Percentiles rank a stretch among this genome's conserved stretches.
Conservation (phyloP, 192 early-diverging fungal species). For the Coemansia sp. region DNA sequence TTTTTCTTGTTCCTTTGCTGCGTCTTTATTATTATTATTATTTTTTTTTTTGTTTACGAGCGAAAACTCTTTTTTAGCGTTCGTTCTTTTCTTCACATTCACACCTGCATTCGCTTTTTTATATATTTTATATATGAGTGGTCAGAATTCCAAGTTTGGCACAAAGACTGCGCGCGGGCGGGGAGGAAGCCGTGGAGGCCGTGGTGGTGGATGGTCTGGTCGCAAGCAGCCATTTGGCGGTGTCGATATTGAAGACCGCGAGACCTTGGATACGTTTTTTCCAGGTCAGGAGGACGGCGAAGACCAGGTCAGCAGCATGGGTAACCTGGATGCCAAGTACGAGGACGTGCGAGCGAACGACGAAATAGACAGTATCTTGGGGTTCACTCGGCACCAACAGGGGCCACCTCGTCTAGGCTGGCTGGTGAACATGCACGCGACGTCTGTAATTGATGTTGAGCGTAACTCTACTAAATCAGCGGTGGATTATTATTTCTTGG, state of each 20-base stretch:
- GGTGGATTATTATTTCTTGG: conserved; percentile 92
- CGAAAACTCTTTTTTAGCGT: no score
- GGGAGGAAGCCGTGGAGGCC: conserved; percentile 23
- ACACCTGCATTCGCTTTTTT: background rate
- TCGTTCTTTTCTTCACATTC: conserved; percentile 1
- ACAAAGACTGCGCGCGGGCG: conserved; percentile 27
- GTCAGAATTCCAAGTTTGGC: conserved; percentile 32
- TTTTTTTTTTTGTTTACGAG: background rate
- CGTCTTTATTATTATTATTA: conserved; percentile 3
- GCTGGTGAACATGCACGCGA: conserved; percentile 95
- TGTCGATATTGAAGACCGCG: background rate
- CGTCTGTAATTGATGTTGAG: conserved; percentile 66
- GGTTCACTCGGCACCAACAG: conserved; percentile 70
- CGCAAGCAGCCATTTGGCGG: conserved; percentile 29
- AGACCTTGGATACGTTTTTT: conserved; percentile 14
- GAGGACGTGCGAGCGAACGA: conserved; percentile 38
- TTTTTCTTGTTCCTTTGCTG: background rate
- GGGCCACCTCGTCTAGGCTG: conserved; percentile 81
- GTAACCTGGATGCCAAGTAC: conserved; percentile 27
- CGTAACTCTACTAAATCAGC: conserved; percentile 69
- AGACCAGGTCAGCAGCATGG: conserved; percentile 22
- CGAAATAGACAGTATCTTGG: conserved; percentile 64
- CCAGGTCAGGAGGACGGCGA: conserved; percentile 10
- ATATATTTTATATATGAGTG: background rate
- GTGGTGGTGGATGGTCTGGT: conserved; percentile 14